phyloP scores from a whole-genome alignment of 2,329 filamentous ascomycete genomes.

The Aspergillus quadricinctus region DNA sequence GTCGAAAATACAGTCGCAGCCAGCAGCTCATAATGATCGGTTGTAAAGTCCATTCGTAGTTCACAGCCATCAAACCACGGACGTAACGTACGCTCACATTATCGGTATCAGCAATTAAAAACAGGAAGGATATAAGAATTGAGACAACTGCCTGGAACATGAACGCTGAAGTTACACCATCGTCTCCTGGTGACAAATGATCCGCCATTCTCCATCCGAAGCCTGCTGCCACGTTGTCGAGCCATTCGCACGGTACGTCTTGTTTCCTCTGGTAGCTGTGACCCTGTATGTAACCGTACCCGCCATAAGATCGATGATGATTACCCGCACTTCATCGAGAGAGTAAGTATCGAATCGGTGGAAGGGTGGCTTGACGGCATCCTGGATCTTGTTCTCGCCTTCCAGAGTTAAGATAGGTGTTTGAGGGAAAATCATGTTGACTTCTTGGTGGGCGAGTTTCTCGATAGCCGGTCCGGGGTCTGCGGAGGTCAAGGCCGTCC shows the following conservation, averaged over 20 bases:
- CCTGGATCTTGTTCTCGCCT: slow-evolving; percentile 19
- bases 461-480: slow-evolving; percentile 32
- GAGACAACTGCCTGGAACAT: neutral
- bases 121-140: neutral
- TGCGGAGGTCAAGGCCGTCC: slow-evolving; percentile 35
- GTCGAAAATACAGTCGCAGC: no score
- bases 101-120: neutral
- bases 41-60: neutral
- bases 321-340: slow-evolving; percentile 25
- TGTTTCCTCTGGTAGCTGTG: slow-evolving; percentile 23
- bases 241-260: slow-evolving; percentile 25
- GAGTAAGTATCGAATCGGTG: slow-evolving; percentile 33
- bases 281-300: slow-evolving; percentile 32
- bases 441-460: slow-evolving; percentile 28
- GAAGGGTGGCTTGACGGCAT: slow-evolving; percentile 28
- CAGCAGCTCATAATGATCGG: no score
- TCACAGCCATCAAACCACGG: neutral
- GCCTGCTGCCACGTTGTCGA: slow-evolving; percentile 35
- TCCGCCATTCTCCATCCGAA: slow-evolving; percentile 35
- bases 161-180: slow-evolving; percentile 16
- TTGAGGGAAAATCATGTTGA: slow-evolving; percentile 32
- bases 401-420: slow-evolving; percentile 29
- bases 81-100: neutral
- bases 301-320: slow-evolving; percentile 36
- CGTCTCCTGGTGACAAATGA: slow-evolving; percentile 34